Evolutionary conservation across 768 basidiomycete species (phyloP).

Genomic region (Kockovaella imperatae): DNA sequence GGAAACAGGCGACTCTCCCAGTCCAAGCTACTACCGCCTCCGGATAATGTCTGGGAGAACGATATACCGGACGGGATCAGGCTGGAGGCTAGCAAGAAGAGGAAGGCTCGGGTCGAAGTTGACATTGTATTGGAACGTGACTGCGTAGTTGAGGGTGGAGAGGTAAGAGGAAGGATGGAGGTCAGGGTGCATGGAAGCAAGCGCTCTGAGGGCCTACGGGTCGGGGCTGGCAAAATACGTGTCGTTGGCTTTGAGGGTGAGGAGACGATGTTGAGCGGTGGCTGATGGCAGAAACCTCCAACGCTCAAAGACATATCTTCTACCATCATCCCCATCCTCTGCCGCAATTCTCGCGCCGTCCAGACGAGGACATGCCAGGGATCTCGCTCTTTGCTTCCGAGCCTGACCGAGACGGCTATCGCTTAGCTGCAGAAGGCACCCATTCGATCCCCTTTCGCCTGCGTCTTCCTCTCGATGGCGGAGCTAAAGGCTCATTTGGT

Average conservation of each 20-base stretch:
- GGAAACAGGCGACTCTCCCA: conserved; percentile 24
- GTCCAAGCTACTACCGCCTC: conserved; percentile 33
- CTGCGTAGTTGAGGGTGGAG: conserved; percentile 69
- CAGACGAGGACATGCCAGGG: conserved; percentile 44
- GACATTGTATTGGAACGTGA: conserved; percentile 72
- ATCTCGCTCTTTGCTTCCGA: conserved; percentile 35
- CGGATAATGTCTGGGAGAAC: conserved; percentile 16
- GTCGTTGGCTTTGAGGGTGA: conserved; percentile 75
- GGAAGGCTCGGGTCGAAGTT: conserved; percentile 65
- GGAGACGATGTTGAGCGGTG: conserved; percentile 3
- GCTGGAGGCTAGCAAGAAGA: conserved; percentile 46
- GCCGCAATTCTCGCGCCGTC: conserved; percentile 46
- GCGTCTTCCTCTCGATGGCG: conserved; percentile 55
- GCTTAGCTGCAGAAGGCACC: conserved; percentile 55
- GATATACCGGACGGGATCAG: conserved; percentile 52
- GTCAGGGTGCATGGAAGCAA: conserved; percentile 56
- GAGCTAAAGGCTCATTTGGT: conserved; percentile 54
- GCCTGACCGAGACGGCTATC: conserved; percentile 45
- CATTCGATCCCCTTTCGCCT: conserved; percentile 68
- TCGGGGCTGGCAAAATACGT: conserved; percentile 69
- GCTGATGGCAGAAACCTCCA: neutral
- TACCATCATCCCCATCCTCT: conserved; percentile 64
- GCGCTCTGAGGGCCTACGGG: conserved; percentile 53
- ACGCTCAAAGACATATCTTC: conserved; percentile 58
- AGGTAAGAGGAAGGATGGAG: conserved; percentile 62